Evolutionary conservation across 495 filamentous ascomycete genomes (phyloP).

Genomic region (Venustampulla echinocandica): DNA sequence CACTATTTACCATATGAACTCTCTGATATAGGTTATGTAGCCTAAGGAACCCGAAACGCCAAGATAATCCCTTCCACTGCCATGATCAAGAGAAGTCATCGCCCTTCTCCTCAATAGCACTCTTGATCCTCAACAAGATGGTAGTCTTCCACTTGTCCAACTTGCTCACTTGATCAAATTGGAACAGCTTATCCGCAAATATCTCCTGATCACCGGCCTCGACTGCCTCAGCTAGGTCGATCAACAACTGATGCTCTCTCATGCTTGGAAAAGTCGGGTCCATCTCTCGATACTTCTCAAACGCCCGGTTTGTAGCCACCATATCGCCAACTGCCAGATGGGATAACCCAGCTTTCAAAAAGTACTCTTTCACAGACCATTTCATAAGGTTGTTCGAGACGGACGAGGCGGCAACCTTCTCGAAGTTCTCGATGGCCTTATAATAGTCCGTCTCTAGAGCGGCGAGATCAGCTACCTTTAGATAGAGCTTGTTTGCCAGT

Average conservation of each 20-base stretch:
- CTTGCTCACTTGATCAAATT: conserved; percentile 82
- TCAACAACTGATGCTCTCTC: conserved; percentile 70
- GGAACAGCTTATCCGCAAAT: conserved; percentile 78
- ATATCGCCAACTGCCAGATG: conserved; percentile 68
- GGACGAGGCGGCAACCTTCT: conserved; percentile 62
- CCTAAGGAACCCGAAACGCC: conserved; percentile 5
- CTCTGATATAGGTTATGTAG: not conserved
- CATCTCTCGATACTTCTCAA: conserved; percentile 73
- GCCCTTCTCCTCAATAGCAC: conserved; percentile 62
- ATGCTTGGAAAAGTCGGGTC: conserved; percentile 67
- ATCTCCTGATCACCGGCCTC: conserved; percentile 65
- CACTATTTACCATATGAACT: not conserved
- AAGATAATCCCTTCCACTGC: not conserved
- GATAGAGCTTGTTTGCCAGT: conserved; percentile 79
- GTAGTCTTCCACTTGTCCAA: conserved; percentile 95
- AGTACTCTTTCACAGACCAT: conserved; percentile 87
- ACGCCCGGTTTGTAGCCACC: conserved; percentile 63
- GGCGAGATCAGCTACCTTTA: conserved; percentile 81
- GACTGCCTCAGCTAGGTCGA: conserved; percentile 62
- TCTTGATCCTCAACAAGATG: conserved; percentile 73
- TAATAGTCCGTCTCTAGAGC: conserved; percentile 74
- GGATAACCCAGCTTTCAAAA: conserved; percentile 83
- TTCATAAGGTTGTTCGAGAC: conserved; percentile 78
- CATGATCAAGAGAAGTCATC: conserved; percentile 60
- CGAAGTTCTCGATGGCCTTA: conserved; percentile 71